Base-by-base conservation (phyloP, 2,329 filamentous ascomycete species). In the Mycosphaerella sp. region DNA sequence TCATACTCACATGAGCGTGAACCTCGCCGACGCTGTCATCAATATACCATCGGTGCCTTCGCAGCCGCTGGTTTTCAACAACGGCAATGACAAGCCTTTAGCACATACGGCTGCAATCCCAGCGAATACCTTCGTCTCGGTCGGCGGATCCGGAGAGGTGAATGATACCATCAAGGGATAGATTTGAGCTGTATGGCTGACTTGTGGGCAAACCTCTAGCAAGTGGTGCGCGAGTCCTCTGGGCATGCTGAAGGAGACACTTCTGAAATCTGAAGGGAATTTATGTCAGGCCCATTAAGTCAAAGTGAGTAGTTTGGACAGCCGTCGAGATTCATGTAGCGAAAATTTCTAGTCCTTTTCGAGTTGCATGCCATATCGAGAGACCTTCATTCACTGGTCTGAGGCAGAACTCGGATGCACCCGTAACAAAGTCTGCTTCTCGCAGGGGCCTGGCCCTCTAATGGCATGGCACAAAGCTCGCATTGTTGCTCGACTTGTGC, bases 381-480 rank as follows among this genome's bases (percentile, higher is more conserved):
- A 40, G 10, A 12, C 30, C 14, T 41, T 52, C 43, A 57, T 34
- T 47, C 42, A 42, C 12, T 36, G 17, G 44, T 9, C 54, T 46
- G 46, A 6, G 58, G 56, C 2, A 60, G 37, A 12, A 41, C 62
- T 30, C 65, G 57, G 43, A 66, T 81, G 66, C 86, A 90, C 12
- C 86, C 87, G 70, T 89, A 88, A 64, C 86, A 90, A 39, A 89
- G 66, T 68, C 69, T 44, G 52, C 53, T 66, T 43, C 50, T 60
- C 55, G 49, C 58, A 18, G 53, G 64, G 61, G 60, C 56, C 52
- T 57, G 55, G 25, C 66, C 67, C 17, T 66, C 55, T 7, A 89
- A 73, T 30, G 80, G 79, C 70, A 86, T 80, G 44, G 80, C 79
- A 67, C 89, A 95, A 7, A 91, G 67, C 30, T 78, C 76, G 62